These are phyloP conservation scores for Acaromyces ingoldii DNA, from an alignment of 1,284 basidiomycete genomes.

Conservation along the genomic window DNA sequence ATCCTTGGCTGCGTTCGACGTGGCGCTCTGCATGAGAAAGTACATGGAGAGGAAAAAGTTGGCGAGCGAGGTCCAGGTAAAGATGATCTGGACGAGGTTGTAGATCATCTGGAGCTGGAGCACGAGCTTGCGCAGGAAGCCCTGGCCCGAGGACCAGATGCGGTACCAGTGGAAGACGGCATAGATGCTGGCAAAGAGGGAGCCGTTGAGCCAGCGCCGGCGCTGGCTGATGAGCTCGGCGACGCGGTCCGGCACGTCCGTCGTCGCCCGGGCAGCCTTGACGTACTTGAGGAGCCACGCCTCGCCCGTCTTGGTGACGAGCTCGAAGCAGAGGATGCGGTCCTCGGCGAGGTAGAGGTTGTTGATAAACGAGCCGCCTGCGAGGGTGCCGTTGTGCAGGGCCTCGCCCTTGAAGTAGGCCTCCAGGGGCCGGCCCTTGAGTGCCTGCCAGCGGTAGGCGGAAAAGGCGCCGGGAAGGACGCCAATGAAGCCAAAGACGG, in stretches of 20 bases:
- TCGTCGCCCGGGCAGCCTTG: conserved; percentile 84
- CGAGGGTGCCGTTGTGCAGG: conserved; percentile 42
- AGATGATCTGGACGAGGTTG: conserved; percentile 55
- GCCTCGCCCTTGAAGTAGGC: conserved; percentile 84
- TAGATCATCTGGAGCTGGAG: conserved; percentile 64
- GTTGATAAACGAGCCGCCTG: conserved; percentile 59
- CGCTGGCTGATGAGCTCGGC: conserved; percentile 78
- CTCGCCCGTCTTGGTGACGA: conserved; percentile 77
- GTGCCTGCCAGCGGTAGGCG: conserved; percentile 73
- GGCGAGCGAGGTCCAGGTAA: conserved; percentile 76
- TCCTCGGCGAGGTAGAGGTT: conserved; percentile 95
- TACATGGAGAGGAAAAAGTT: conserved; percentile 78
- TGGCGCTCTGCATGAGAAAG: conserved; percentile 60
- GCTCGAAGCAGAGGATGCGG: conserved; percentile 81
- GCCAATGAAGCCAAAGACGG: conserved; percentile 84
- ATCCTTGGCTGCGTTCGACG: conserved; percentile 57
- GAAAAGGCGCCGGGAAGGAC: conserved; percentile 82
- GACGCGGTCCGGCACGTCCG: conserved; percentile 77
- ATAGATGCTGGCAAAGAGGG: conserved; percentile 77
- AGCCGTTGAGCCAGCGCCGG: conserved; percentile 72
- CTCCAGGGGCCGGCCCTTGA: conserved; percentile 66
- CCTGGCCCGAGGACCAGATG: conserved; percentile 86
- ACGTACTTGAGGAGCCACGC: conserved; percentile 90
- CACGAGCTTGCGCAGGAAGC: conserved; percentile 73
- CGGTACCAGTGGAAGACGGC: conserved; percentile 76